Conservation (phyloP, 257 asterid species). For the Euphrasia confusa region DNA sequence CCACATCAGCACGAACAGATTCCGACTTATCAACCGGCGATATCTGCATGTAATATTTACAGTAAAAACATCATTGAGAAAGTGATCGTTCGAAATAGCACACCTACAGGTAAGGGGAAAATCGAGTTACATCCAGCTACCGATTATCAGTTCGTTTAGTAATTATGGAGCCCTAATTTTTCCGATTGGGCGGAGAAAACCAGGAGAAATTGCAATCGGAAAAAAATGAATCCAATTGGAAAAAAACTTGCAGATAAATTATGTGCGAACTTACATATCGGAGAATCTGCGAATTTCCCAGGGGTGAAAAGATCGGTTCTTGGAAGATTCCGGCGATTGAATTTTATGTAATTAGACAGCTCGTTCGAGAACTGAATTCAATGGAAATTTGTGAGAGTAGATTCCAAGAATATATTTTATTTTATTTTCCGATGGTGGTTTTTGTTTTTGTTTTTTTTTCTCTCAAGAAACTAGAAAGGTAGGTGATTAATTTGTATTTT, state of each 20-base stretch:
- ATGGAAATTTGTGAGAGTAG: slow-evolving; percentile 26
- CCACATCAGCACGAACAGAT: slow-evolving; percentile 21
- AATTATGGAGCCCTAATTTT: slow-evolving; percentile 30
- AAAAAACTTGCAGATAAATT: slow-evolving; percentile 15
- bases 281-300: slow-evolving; percentile 31
- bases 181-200: slow-evolving; percentile 23
- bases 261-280: slow-evolving; percentile 37
- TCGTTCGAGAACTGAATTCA: slow-evolving; percentile 28
- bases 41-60: slow-evolving; percentile 47
- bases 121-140: slow-evolving; percentile 9
- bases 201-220: slow-evolving; percentile 4
- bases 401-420: slow-evolving; percentile 34
- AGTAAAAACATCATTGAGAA: slow-evolving; percentile 17
- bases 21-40: slow-evolving; percentile 13
- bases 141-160: slow-evolving; percentile 20
- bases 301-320: slow-evolving; percentile 12
- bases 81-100: not conserved
- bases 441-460: slow-evolving; percentile 14
- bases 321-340: slow-evolving; percentile 27
- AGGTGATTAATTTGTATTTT: slow-evolving; percentile 21
- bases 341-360: slow-evolving; percentile 32
- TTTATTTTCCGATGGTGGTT: slow-evolving; percentile 14
- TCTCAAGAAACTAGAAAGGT: slow-evolving; percentile 17
- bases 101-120: not conserved
- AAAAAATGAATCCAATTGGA: slow-evolving; percentile 20